Evolutionary conservation across 1,284 basidiomycete genomes (phyloP), one percentile per base, ranked within the genome.

Genomic region (Tylopilus orsonianus): DNA sequence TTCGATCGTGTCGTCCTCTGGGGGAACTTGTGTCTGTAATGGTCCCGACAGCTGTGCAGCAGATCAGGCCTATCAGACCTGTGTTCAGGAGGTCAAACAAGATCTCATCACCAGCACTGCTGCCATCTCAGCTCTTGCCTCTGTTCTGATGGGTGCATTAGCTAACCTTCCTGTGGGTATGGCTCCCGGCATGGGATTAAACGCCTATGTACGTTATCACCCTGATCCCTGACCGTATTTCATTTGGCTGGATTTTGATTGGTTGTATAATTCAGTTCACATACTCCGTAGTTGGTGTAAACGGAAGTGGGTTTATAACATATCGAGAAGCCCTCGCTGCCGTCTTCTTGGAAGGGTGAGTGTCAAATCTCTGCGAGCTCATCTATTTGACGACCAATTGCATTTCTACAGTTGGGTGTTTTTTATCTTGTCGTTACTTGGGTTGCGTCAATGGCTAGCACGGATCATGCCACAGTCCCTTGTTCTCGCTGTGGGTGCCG

Each of bases 401-500:
- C 29, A 48, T 52, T 20, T 23, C 18, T 24, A 2, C 5, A 83
- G 87, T 33, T 90, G 90, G 84, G 72, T 95, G 39, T 95, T 95
- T 75, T 79, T 94, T 56, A 60, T 86, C 58, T 75, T 95, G 16
- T 93, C 91, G 1, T 62, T 95, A 27, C 73, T 94, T 41, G 92
- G 92, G 60, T 77, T 95, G 41, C 90, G 92, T 50, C 91, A 94
- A 73, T 94, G 90, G 92, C 78, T 95, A 20, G 89, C 87, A 12
- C 83, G 92, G 33, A 78, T 93, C 46, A 90, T 95, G 77, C 92
- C 92, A 1, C 87, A 90, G 53, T 93, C 90, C 3, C 79, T 95
- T 40, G 85, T 91, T 32, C 78, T 93, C 52, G 85, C 90, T 9
- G 88, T 92, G 4, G 90, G 90, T 49, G 83, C 87, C 26, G 91